A percentile compares a stretch with the other conserved stretches of the same genome.
These are phyloP conservation scores for Bipolaris zeicola DNA, from an alignment of 2,329 filamentous ascomycete genomes.

Conservation along the genomic window DNA sequence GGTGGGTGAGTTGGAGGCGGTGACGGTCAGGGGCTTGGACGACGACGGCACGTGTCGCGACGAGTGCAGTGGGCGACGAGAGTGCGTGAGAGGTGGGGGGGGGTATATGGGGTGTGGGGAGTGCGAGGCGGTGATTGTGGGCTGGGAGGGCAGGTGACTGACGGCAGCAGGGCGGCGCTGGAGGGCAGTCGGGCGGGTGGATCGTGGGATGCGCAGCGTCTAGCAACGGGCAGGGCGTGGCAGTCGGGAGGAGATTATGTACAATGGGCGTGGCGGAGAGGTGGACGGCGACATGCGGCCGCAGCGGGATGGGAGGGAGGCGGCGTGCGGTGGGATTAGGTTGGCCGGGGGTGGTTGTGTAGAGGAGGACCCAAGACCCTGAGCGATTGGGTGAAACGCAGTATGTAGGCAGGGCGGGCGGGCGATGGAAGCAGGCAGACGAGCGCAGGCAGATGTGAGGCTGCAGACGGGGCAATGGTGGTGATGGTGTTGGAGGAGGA, in stretches of 20 bases:
- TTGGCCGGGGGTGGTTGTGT: constrained; percentile 13
- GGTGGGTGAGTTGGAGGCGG: constrained; percentile 13
- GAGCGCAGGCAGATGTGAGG: constrained; percentile 3
- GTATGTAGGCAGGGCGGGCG: constrained; percentile 13
- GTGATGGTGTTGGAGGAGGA: background rate
- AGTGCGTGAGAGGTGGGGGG: background rate
- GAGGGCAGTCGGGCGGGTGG: constrained; percentile 17
- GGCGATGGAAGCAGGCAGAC: constrained; percentile 2
- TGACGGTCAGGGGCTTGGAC: background rate
- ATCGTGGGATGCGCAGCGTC: constrained; percentile 12
- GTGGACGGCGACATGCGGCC: constrained; percentile 21
- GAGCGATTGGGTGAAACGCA: constrained; percentile 35
- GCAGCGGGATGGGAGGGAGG: constrained; percentile 11
- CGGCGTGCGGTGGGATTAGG: constrained; percentile 18
- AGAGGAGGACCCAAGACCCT: constrained; percentile 24
- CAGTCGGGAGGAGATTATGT: constrained; percentile 14
- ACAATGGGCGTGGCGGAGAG: constrained; percentile 15
- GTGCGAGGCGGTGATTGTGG: constrained; percentile 4
- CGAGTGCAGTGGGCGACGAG: background rate
- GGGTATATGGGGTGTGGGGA: background rate
- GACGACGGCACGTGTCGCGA: constrained; percentile 4
- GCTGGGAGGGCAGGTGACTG: constrained; percentile 4
- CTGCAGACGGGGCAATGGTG: constrained; percentile 9
- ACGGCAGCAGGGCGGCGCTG: constrained; percentile 11
- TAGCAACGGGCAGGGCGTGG: constrained; percentile 15